Evolutionary conservation across 805 yeast genomes (phyloP), one percentile per base, ranked within the genome.

Genomic region (Candida palmyrensis): DNA sequence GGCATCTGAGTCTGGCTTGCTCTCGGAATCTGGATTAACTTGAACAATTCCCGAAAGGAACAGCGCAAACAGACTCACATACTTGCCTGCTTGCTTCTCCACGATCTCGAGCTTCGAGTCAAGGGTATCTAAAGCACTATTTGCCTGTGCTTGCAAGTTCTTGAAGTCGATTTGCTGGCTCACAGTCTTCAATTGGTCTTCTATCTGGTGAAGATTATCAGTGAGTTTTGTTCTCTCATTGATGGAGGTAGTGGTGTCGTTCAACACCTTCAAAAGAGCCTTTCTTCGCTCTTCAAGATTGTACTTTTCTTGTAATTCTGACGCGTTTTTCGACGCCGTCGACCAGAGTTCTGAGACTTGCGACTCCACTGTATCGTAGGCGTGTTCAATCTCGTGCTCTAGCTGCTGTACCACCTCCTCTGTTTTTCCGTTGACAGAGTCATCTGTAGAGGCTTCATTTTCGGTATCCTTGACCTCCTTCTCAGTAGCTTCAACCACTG

Each of bases 71-170:
- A 69, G 75, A 25, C 61, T 53, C 12, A 77, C 75, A 46, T 73
- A 77, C n/a, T 63, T 62, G 1, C 80, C 73, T 0, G 95, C 89
- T 20, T 69, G 57, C 32, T 71, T 73, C 52, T 89, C 96, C 6
- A 86, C 78, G 33, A 66, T 66, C 44, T 84, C 95, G 29, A 89
- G 64, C 44, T 80, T 42, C 6, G 73, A 60, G 53, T 88, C 97
- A 39, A 89, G 66, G 6, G 75, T 72, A 41, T 85, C 89, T 31
- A 88, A 62, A 32, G 66, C 67, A 23, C 73, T 75, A 29, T 68
- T 69, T 44, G 82, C 86, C 35, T 49, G 62, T 4, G 29, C 26
- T n/a, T 53, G 39, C 20, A 59, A 39, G 15, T 41, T 40, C 14
- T 45, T 35, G n/a, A 60, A 36, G 27, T 57, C 51, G 14, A 56